Evolutionary conservation across 106 monocot species (phyloP).

Genomic region (Gastrodia elata): DNA sequence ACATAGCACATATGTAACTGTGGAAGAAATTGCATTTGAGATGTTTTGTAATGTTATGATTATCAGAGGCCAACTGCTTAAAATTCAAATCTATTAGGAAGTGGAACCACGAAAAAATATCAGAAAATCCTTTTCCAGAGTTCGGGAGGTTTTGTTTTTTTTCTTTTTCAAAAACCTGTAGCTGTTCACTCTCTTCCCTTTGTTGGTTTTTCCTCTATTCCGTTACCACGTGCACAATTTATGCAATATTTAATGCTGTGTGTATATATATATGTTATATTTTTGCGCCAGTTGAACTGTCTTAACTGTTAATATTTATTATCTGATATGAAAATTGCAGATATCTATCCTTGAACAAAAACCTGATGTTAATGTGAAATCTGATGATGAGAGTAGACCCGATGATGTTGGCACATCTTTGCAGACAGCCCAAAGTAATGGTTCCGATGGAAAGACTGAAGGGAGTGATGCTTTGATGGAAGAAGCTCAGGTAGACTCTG

Average conservation of each 20-base stretch:
- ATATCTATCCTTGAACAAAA: constrained; percentile 50
- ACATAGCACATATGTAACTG: too few relatives aligned
- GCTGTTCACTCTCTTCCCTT: background rate
- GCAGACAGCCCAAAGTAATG: constrained; percentile 10
- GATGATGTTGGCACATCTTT: constrained; percentile 29
- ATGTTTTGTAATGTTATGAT: background rate
- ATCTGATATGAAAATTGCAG: constrained; percentile 18
- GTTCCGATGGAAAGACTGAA: constrained; percentile 40
- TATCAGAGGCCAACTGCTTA: background rate
- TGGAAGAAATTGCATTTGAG: background rate
- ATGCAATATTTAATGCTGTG: background rate
- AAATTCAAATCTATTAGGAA: background rate
- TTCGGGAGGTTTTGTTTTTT: background rate
- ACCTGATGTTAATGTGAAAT: constrained; percentile 36
- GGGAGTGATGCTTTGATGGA: constrained; percentile 40
- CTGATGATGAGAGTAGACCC: constrained; percentile 46
- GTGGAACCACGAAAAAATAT: background rate
- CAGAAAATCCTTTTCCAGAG: background rate
- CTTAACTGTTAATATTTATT: background rate
- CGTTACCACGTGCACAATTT: background rate
- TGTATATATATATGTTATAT: background rate
- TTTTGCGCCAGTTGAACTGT: background rate
- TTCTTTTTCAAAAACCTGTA: background rate
- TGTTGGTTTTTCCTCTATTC: background rate
- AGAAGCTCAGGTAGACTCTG: constrained; percentile 41